phyloP scores from a whole-genome alignment of 306 rosid species.

The Glycine latifolia region DNA sequence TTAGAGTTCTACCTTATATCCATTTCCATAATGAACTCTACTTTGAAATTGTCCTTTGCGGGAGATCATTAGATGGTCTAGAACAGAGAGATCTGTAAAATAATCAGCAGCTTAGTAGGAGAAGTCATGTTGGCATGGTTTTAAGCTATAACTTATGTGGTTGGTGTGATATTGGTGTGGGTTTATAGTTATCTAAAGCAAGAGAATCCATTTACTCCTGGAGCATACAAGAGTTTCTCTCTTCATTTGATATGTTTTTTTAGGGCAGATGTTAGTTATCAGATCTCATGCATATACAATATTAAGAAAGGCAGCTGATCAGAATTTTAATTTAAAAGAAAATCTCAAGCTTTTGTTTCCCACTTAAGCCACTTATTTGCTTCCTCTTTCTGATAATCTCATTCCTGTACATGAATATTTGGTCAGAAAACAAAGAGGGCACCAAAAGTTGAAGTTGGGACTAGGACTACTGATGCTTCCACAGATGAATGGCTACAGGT shows the following conservation, averaged over 20 bases:
- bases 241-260: neutral
- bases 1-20: neutral
- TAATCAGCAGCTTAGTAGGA: constrained; percentile 6
- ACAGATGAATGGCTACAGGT: constrained; percentile 98
- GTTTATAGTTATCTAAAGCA: neutral
- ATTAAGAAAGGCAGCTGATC: neutral
- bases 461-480: constrained; percentile 73
- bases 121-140: constrained; percentile 4
- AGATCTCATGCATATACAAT: neutral
- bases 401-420: constrained; percentile 40
- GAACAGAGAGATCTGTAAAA: neutral
- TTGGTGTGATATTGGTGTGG: constrained; percentile 4
- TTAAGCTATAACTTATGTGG: neutral
- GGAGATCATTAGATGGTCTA: neutral
- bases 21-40: neutral
- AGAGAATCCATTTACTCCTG: constrained; percentile 17
- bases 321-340: neutral
- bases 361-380: constrained; percentile 29
- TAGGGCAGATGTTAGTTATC: neutral
- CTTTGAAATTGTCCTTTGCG: neutral
- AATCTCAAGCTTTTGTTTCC: neutral
- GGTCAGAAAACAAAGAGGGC: constrained; percentile 85
- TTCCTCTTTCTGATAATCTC: constrained; percentile 21
- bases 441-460: constrained; percentile 95
- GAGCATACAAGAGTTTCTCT: neutral